Evolutionary conservation across 108 stramenopile genomes (phyloP).

Genomic region (Skeletonema potamos): DNA sequence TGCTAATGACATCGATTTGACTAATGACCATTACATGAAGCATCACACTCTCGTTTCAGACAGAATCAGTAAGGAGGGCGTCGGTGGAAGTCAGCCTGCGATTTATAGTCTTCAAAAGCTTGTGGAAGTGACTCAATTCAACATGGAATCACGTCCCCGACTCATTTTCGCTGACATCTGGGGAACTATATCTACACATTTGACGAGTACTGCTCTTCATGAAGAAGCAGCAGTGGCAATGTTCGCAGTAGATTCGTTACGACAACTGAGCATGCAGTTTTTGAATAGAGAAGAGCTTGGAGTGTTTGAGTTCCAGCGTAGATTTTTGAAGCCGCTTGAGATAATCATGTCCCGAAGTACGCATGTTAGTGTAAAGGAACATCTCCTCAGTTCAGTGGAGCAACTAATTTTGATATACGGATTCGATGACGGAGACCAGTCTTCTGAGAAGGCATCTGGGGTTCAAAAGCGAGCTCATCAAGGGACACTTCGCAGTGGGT

Average conservation of each 20-base stretch:
- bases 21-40: constrained; percentile 70
- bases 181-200: constrained; percentile 88
- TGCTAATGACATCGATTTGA: constrained; percentile 72
- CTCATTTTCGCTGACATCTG: constrained; percentile 95
- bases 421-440: constrained; percentile 27
- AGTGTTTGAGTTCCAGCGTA: constrained; percentile 94
- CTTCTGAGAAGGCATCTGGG: background rate
- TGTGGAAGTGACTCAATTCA: constrained; percentile 97
- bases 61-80: constrained; percentile 24
- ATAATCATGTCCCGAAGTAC: constrained; percentile 77
- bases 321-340: constrained; percentile 95
- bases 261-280: constrained; percentile 96
- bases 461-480: constrained; percentile 12
- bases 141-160: constrained; percentile 93
- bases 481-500: constrained; percentile 88
- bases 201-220: constrained; percentile 91
- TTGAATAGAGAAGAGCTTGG: constrained; percentile 91
- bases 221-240: constrained; percentile 92
- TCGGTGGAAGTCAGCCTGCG: constrained; percentile 75
- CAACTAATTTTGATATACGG: constrained; percentile 84
- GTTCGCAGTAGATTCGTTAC: constrained; percentile 98
- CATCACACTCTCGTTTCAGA: constrained; percentile 58
- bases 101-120: constrained; percentile 97
- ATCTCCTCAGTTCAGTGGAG: constrained; percentile 91
- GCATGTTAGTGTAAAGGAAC: constrained; percentile 83